Base-by-base conservation (phyloP, 2,329 filamentous ascomycete genomes). In the Xylaria multiplex region DNA sequence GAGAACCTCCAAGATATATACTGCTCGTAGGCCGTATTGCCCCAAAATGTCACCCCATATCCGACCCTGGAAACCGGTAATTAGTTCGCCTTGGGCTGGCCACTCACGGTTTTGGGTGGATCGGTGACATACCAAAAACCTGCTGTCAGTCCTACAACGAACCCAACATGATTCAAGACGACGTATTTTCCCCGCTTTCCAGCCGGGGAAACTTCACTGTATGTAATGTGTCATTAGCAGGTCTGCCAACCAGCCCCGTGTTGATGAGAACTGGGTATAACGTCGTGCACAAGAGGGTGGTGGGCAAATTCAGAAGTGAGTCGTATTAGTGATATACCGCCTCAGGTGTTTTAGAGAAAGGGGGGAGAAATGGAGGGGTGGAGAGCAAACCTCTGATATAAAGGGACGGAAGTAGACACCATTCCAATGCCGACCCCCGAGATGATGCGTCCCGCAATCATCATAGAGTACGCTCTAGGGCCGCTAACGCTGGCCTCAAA, bases 141-240 rank as follows among this genome's bases (percentile, higher is more conserved):
- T 5, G 73, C 71, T 0, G 85, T 84, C 6, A 88, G 74, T 2
- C 86, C 86, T 2, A 81, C 80, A 27, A 88, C 82, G 64, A 88
- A 84, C 2, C 86, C 86, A 50, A 87, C 80, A 59, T 88, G 86
- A 70, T 88, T 88, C 75, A 88, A 80, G 9, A 87, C 85, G 1
- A 88, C 85, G 64, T 85, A 85, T 66, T 81, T 81, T 2, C 86
- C 86, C 7, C 86, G 80, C 63, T 86, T 79, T 13, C 78, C 79
- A 0, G 85, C 84, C 0, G 86, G 85, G 0, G 85, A 79, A 22
- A 88, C 81, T 72, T 88, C 86, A 71, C 85, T 87, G 42, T 35
- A 22, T 16, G 4, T 6, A 24, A 14, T 11, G 9, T 27, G 9
- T 16, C 8, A 50, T 71, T 52, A 71, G 43, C 48, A 22, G 43